These are phyloP conservation scores for Patellaria atrata DNA, from an alignment of 495 filamentous ascomycete genomes.

Conservation along the genomic window DNA sequence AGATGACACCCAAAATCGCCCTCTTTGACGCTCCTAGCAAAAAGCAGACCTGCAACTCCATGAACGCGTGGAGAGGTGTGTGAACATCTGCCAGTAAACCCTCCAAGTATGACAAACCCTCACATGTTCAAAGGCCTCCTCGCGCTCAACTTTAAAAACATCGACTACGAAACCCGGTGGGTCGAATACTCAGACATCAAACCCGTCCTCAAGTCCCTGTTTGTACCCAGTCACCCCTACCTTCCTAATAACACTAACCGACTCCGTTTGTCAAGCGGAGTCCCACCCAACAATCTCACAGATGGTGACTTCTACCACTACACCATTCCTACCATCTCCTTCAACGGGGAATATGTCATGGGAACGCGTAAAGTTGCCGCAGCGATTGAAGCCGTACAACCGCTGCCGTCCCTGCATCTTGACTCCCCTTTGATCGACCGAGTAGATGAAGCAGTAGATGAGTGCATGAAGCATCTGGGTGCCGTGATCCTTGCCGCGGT, in stretches of 20 bases:
- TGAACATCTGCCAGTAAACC: too few relatives aligned
- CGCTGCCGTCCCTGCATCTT: slow-evolving; percentile 37
- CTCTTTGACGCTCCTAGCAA: too few relatives aligned
- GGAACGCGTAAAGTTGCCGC: slow-evolving; percentile 39
- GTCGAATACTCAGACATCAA: slow-evolving; percentile 48
- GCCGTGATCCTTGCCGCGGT: slow-evolving; percentile 27
- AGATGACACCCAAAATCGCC: too few relatives aligned
- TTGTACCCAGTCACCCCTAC: slow-evolving; percentile 17
- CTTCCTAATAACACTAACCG: background rate
- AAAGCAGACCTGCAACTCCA: too few relatives aligned
- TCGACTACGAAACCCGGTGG: slow-evolving; percentile 53
- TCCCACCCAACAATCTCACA: slow-evolving; percentile 28
- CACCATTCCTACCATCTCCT: slow-evolving; percentile 38
- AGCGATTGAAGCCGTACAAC: slow-evolving; percentile 37
- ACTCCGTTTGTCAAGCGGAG: slow-evolving; percentile 13
- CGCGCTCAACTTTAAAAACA: slow-evolving; percentile 43
- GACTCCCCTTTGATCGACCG: slow-evolving; percentile 31
- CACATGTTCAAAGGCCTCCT: too few relatives aligned
- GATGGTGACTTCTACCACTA: slow-evolving; percentile 24
- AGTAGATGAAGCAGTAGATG: slow-evolving; percentile 18
- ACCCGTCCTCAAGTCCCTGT: slow-evolving; percentile 33
- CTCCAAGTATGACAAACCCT: too few relatives aligned
- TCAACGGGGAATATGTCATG: slow-evolving; percentile 41
- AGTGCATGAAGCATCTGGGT: slow-evolving; percentile 13
- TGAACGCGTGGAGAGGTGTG: too few relatives aligned